Percentiles rank a stretch among this genome's conserved stretches.
phyloP scores from a whole-genome alignment of 2,329 filamentous ascomycete species.

The Endoconidiophora laricicola region DNA sequence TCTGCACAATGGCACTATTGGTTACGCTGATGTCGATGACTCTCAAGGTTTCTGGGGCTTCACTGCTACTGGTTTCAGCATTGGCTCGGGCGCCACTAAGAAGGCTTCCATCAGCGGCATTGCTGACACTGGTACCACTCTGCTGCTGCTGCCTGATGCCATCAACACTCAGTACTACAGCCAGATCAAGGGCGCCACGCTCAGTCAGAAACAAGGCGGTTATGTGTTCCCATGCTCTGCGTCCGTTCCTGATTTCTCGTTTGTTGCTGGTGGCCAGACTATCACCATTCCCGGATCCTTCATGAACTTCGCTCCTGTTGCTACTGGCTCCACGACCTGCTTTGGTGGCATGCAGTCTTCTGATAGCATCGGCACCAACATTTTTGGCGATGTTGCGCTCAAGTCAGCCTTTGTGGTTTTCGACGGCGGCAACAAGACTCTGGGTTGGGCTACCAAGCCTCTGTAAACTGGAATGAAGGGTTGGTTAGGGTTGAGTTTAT shows the following conservation, averaged over 20 bases:
- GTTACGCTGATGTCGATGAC: conserved; percentile 38
- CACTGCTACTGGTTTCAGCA: conserved; percentile 17
- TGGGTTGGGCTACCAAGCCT: conserved; percentile 21
- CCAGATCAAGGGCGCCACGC: conserved; percentile 26
- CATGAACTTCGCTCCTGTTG: conserved; percentile 31
- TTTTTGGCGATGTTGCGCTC: conserved; percentile 47
- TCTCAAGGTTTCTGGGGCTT: conserved; percentile 49
- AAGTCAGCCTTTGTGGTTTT: conserved; percentile 44
- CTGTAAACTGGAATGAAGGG: neutral
- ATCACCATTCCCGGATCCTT: conserved; percentile 37
- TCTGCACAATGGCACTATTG: conserved; percentile 39
- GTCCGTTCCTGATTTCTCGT: conserved; percentile 29
- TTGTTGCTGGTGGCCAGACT: conserved; percentile 43
- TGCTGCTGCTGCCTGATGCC: conserved; percentile 39
- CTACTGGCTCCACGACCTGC: conserved; percentile 36
- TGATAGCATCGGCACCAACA: conserved; percentile 26
- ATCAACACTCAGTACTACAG: conserved; percentile 34
- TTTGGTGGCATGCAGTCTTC: conserved; percentile 52
- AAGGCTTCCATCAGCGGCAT: conserved; percentile 30
- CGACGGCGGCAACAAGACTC: conserved; percentile 36
- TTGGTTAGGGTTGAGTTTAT: neutral
- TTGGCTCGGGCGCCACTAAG: conserved; percentile 11
- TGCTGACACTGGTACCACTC: conserved; percentile 44
- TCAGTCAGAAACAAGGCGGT: conserved; percentile 25
- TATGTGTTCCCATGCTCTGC: conserved; percentile 31